A percentile compares a stretch with the other conserved stretches of the same genome.
Evolutionary conservation across 768 basidiomycete genomes (phyloP).

Genomic region (Suillus americanus): DNA sequence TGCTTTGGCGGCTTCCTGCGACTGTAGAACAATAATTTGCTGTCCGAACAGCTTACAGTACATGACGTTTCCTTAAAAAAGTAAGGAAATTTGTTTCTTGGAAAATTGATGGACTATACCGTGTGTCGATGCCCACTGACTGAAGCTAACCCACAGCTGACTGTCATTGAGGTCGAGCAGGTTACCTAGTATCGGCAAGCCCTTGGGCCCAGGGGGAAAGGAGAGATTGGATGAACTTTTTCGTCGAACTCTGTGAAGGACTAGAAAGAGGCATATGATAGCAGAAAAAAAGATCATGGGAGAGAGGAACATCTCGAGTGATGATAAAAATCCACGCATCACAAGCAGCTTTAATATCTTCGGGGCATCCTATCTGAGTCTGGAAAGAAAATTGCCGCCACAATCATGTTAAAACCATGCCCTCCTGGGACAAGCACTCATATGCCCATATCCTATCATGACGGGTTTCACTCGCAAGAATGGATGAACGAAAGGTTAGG

Average conservation of each 20-base stretch:
- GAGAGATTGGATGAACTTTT: constrained; percentile 6
- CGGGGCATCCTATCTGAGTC: neutral
- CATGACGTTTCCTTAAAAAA: constrained; percentile 29
- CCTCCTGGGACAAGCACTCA: neutral
- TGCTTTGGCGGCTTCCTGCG: constrained; percentile 29
- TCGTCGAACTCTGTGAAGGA: constrained; percentile 13
- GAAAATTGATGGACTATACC: constrained; percentile 17
- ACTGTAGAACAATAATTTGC: constrained; percentile 34
- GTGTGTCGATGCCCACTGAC: constrained; percentile 27
- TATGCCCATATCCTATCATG: neutral
- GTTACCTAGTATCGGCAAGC: constrained; percentile 30
- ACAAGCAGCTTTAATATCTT: neutral
- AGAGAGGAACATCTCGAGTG: constrained; percentile 3
- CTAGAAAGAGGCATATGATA: constrained; percentile 11
- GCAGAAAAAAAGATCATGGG: constrained; percentile 10
- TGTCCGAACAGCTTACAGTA: constrained; percentile 33
- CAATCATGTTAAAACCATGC: neutral
- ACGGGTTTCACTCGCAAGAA: neutral
- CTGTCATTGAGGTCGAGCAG: constrained; percentile 24
- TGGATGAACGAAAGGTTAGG: neutral
- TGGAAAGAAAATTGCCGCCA: neutral
- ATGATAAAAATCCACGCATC: neutral
- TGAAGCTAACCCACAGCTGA: constrained; percentile 34
- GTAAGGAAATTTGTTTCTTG: neutral
- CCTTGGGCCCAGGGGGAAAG: constrained; percentile 31